Percentiles rank a stretch among this genome's conserved stretches.
Conservation (phyloP, 805 yeast genomes). For the Teunomyces panamensis region DNA sequence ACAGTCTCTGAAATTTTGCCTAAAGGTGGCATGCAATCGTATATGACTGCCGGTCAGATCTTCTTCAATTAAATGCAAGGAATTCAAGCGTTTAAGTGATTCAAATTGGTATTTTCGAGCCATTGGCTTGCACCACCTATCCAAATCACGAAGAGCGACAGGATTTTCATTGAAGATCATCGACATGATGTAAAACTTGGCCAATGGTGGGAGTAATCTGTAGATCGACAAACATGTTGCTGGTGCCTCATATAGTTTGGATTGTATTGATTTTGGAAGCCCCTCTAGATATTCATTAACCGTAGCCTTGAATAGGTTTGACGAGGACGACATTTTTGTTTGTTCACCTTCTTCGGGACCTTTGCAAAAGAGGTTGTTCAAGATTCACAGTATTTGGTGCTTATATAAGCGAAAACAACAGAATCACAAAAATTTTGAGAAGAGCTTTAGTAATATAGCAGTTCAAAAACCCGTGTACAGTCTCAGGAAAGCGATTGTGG, state of each 20-base stretch:
- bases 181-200: slow-evolving; percentile 84
- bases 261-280: slow-evolving; percentile 82
- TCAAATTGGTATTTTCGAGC: slow-evolving; percentile 65
- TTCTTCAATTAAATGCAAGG: slow-evolving; percentile 73
- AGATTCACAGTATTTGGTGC: not conserved
- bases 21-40: slow-evolving; percentile 68
- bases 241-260: slow-evolving; percentile 74
- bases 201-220: slow-evolving; percentile 81
- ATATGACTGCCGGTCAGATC: slow-evolving; percentile 45
- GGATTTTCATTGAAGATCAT: slow-evolving; percentile 81
- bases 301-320: slow-evolving; percentile 54
- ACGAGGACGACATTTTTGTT: slow-evolving; percentile 12
- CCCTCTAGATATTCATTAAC: slow-evolving; percentile 89
- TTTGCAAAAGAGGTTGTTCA: slow-evolving; percentile 1
- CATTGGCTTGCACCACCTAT: slow-evolving; percentile 67
- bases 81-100: slow-evolving; percentile 71
- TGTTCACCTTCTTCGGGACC: not conserved
- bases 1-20: slow-evolving; percentile 74
- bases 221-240: slow-evolving; percentile 95
- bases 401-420: slow-evolving; percentile 1
- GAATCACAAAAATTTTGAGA: slow-evolving; percentile 1
- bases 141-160: slow-evolving; percentile 62
- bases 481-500: not conserved
- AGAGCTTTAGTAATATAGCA: slow-evolving; percentile 4
- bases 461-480: not conserved